Evolutionary conservation across 192 early-diverging fungal species (phyloP), one percentile per base, ranked within the genome.

Genomic region (Obelidium mucronatum): DNA sequence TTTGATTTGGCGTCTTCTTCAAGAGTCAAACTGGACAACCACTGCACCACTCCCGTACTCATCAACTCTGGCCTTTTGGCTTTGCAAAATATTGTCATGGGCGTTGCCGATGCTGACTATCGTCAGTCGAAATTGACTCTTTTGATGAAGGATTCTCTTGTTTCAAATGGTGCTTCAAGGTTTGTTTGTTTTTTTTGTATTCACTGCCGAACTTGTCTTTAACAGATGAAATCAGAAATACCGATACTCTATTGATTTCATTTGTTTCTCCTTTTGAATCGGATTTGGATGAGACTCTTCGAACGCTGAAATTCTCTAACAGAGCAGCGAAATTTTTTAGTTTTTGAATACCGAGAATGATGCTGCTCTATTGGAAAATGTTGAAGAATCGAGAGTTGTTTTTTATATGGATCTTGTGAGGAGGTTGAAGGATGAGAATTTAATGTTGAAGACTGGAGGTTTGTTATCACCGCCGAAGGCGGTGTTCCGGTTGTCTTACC

Each of bases 371-470:
- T n/a, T n/a, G n/a, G n/a, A n/a, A n/a, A n/a, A n/a, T n/a, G n/a
- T n/a, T n/a, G n/a, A n/a, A n/a, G n/a, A n/a, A n/a, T n/a, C n/a
- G n/a, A n/a, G n/a, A n/a, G n/a, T n/a, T n/a, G n/a, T n/a, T n/a
- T n/a, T n/a, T n/a, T n/a, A n/a, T n/a, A n/a, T n/a, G n/a, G n/a
- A n/a, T n/a, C n/a, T n/a, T n/a, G n/a, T n/a, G n/a, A n/a, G n/a
- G n/a, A n/a, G n/a, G n/a, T 37, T 72, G 70, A 55, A 72, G 35
- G 15, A n/a, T 11, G 70, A 72, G 37, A 72, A 72, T 72, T 17
- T 15, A 24, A 37, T 56, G 24, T 37, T 72, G 13, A 55, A 40
- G 37, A 31, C 34, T 36, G 70, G 70, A 55, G 70, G 55, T 58
- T n/a, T n/a, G n/a, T n/a, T n/a, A n/a, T n/a, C n/a, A n/a, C n/a